Base-by-base conservation (phyloP, 129 eudicot genomes). In the Glebionis coronaria region DNA sequence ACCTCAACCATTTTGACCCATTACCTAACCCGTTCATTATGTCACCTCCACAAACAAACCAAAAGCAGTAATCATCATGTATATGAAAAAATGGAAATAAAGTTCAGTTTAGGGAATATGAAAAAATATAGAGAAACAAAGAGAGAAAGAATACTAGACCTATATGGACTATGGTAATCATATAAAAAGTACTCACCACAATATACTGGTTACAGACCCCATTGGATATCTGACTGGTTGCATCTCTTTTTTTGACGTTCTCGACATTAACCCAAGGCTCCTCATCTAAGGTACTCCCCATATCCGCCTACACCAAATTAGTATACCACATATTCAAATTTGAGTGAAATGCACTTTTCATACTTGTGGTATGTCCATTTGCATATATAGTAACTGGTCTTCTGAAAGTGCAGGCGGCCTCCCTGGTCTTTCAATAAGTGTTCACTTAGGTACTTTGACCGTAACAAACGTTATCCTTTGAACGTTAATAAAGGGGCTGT, bases 141-240 rank as follows among this genome's bases (percentile, higher is more conserved):
- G 1, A 18, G 49, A 14, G 50, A 35, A n/a, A 61, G 16, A 61
- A 61, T 0, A 2, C 12, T 58, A 51, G 7, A 51, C 7, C 3
- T 19, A n/a, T n/a, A n/a, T n/a, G n/a, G n/a, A n/a, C n/a, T n/a
- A 55, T 19, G 28, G 10, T 55, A 20, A 19, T 42, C 54, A 57
- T 56, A 12, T 29, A 14, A 10, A 20, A 47, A 40, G 72, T 59
- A 53, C 87, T 82, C 38, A 92, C 96, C 95, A 92, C 98, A 70
- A 92, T 92, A 77, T 86, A 88, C 84, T 92, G 95, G 21, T 85
- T 92, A 70, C 89, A 79, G 69, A 85, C 82, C 40, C 87, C 98
- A 73, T 78, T 81, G 46, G 84, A 67, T 69, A 85, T 78, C 56
- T 73, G 84, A 67, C 54, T 73, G 31, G 82, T 73, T 61, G 89